Percentiles rank a stretch among this genome's conserved stretches.
These are phyloP conservation scores for Globisporangium paddicum DNA, from an alignment of 352 stramenopile genomes.

Conservation along the genomic window DNA sequence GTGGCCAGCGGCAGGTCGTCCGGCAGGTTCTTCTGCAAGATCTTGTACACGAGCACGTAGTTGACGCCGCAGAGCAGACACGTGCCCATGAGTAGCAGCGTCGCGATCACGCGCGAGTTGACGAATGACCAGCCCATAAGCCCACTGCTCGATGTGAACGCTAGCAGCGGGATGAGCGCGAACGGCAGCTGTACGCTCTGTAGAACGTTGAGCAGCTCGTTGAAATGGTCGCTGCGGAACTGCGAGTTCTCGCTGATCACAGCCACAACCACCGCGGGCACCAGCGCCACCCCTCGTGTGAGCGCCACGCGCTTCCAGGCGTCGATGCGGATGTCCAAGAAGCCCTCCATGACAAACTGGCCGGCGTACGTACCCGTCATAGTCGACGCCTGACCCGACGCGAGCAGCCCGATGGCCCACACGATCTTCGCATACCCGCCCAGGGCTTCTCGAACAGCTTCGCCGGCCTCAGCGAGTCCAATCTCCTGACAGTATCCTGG, in stretches of 20 bases:
- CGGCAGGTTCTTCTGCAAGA: constrained; percentile 33
- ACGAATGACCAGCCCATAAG: constrained; percentile 67
- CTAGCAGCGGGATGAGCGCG: constrained; percentile 74
- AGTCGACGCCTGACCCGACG: constrained; percentile 92
- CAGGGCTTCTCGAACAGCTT: constrained; percentile 77
- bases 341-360: constrained; percentile 97
- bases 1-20: constrained; percentile 21
- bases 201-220: constrained; percentile 82
- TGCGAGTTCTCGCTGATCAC: constrained; percentile 63
- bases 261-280: constrained; percentile 82
- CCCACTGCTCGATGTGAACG: constrained; percentile 51
- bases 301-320: constrained; percentile 71
- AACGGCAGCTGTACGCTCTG: constrained; percentile 88
- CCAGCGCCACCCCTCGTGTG: constrained; percentile 91
- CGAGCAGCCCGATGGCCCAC: constrained; percentile 93
- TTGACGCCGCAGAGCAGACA: constrained; percentile 57
- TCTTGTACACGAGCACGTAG: constrained; percentile 54
- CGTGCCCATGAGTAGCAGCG: constrained; percentile 32
- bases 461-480: constrained; percentile 79
- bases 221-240: constrained; percentile 61
- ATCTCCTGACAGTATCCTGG: constrained; percentile 85
- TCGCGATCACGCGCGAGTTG: constrained; percentile 25
- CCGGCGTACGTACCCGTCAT: constrained; percentile 97
- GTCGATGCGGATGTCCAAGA: constrained; percentile 90
- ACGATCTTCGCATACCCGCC: constrained; percentile 82